Base-by-base conservation (phyloP, 805 yeast genomes). In the Metschnikowia arizonensis region DNA sequence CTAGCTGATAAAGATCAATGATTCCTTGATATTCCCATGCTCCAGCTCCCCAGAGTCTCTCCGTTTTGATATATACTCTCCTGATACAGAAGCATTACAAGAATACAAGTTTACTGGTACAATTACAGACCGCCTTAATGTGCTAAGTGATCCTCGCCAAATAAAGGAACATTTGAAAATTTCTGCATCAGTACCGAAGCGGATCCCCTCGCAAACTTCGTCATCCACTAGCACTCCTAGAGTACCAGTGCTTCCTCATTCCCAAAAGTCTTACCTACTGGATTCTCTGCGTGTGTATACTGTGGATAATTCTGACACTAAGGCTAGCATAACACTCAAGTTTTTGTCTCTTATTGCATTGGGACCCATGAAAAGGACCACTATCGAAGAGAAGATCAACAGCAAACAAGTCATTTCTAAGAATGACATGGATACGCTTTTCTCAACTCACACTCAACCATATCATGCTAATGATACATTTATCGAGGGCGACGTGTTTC, bases 51-150 rank as follows among this genome's bases (percentile, higher is more conserved):
- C 64, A 14, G 75, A 69, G 46, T 62, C 59, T 34, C 62, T 66
- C 45, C 66, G 66, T 37, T 61, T 68, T 21, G 71, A 66, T 46
- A 49, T 70, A 5, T 69, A 68, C 53, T 48, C 60, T 9, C 52
- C 46, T 2, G 34, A 46, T n/a, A 31, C 41, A 8, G 33, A 43
- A 8, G 40, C 47, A 10, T 34, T 46, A 14, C 48, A 46, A 18
- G 48, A 46, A 11, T 50, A 50, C 32, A 35, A 33, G 31, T 65
- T 58, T 48, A 48, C 63, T 10, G 74, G 74, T 15, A 55, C 68
- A 35, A 60, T 69, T 34, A 42, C 57, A 31, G 55, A 57, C 41
- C 59, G 63, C 40, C 57, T 69, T 44, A 65, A 55, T 43, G 64
- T 66, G 12, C 50, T 60, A 32, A 60, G 65, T 24, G 73, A 66